A percentile compares a stretch with the other conserved stretches of the same genome.
Evolutionary conservation across 2,329 filamentous ascomycete genomes (phyloP).

Genomic region (Trichoderma atrobrunneum): DNA sequence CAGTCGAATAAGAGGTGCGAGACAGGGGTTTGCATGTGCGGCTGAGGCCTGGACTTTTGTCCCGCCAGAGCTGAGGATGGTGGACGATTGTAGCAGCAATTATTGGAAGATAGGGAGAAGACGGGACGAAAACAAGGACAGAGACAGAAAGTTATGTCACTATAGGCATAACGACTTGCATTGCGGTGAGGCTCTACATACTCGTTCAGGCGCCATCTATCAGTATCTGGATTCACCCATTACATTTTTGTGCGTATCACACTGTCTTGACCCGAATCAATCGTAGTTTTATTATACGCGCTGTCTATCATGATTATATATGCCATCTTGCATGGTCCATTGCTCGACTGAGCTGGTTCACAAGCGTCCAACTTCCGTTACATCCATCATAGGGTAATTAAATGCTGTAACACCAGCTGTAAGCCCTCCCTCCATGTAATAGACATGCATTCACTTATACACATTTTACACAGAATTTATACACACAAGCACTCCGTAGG

Average conservation of each 20-base stretch:
- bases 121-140: neutral
- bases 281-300: neutral
- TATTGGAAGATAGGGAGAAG: neutral
- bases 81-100: neutral
- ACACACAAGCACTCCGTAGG: neutral
- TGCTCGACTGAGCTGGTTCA: neutral
- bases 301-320: neutral
- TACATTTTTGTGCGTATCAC: neutral
- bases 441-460: neutral
- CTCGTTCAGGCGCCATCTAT: neutral
- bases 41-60: neutral
- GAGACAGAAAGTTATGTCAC: neutral
- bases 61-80: neutral
- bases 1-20: neutral
- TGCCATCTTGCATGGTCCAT: neutral
- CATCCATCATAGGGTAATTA: neutral
- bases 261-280: neutral
- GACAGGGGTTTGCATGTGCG: neutral
- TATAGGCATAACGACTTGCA: neutral
- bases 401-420: neutral
- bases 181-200: neutral
- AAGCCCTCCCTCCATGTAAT: neutral
- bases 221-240: neutral
- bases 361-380: too few relatives aligned
- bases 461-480: neutral